phyloP scores from a whole-genome alignment of 176 grass and related monocot species.

The Zoysia japonica region DNA sequence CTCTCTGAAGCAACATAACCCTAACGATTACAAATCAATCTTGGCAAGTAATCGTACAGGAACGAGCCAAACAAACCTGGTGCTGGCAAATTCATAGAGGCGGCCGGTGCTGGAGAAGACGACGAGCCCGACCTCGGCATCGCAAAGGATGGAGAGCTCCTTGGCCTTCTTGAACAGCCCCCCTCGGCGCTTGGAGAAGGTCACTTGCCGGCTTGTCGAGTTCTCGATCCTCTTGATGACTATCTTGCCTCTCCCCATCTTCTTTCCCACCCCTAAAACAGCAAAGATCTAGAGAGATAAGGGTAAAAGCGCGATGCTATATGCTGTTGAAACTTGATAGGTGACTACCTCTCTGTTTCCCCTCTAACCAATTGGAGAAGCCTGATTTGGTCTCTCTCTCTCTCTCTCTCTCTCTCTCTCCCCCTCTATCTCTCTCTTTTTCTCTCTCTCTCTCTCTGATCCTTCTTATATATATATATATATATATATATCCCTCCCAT shows the following conservation, averaged over 20 bases:
- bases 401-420: neutral
- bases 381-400: too few species aligned
- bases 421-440: too few species aligned
- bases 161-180: slow-evolving; percentile 75
- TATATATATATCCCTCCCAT: too few species aligned
- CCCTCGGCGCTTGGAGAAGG: slow-evolving; percentile 64
- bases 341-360: neutral
- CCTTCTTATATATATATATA: neutral
- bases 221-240: slow-evolving; percentile 76
- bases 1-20: neutral
- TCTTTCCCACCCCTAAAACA: neutral
- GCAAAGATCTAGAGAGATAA: slow-evolving; percentile 18
- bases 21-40: neutral
- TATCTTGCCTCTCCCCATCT: slow-evolving; percentile 80
- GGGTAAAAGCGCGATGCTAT: neutral
- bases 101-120: slow-evolving; percentile 74
- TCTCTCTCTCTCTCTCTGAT: neutral
- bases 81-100: slow-evolving; percentile 66
- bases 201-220: slow-evolving; percentile 67
- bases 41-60: neutral
- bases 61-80: slow-evolving; percentile 38
- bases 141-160: slow-evolving; percentile 77
- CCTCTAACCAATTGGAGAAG: neutral
- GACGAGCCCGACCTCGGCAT: slow-evolving; percentile 68
- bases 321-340: neutral